Conservation (phyloP, 2,329 filamentous ascomycete species). For the Xylaria digitata region DNA sequence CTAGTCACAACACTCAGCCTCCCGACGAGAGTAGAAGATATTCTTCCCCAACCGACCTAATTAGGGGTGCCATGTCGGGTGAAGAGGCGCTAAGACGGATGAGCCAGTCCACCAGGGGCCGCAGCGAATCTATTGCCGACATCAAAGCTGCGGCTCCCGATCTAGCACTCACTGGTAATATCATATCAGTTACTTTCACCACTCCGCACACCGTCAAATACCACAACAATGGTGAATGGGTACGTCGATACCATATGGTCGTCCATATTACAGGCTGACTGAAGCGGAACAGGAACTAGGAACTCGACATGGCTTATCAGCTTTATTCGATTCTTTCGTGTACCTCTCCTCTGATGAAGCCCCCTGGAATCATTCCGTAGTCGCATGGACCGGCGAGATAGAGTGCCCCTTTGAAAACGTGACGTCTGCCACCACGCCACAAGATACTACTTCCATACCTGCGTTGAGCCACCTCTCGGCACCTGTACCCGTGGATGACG, state of each 20-base stretch:
- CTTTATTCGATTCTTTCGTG: slow-evolving; percentile 89
- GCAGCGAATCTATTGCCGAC: slow-evolving; percentile 64
- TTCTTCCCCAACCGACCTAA: slow-evolving; percentile 40
- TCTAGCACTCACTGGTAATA: slow-evolving; percentile 70
- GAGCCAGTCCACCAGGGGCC: slow-evolving; percentile 57
- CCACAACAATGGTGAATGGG: slow-evolving; percentile 70
- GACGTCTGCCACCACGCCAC: slow-evolving; percentile 61
- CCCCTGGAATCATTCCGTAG: slow-evolving; percentile 90
- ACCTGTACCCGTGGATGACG: slow-evolving; percentile 78
- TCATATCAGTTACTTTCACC: slow-evolving; percentile 74
- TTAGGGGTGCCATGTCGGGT: slow-evolving; percentile 52
- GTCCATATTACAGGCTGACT: slow-evolving; percentile 11
- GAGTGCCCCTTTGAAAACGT: slow-evolving; percentile 61
- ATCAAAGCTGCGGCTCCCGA: slow-evolving; percentile 67
- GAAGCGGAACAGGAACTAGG: slow-evolving; percentile 70
- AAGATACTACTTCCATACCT: slow-evolving; percentile 61
- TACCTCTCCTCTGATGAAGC: slow-evolving; percentile 86
- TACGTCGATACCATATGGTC: slow-evolving; percentile 52
- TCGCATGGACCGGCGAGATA: slow-evolving; percentile 95
- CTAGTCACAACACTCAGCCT: slow-evolving; percentile 34
- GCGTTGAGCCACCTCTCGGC: slow-evolving; percentile 80
- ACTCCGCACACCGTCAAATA: slow-evolving; percentile 71
- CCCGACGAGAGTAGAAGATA: slow-evolving; percentile 39
- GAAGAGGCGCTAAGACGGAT: slow-evolving; percentile 58
- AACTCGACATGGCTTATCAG: slow-evolving; percentile 85